phyloP scores from a whole-genome alignment of 1,139 yeast genomes.

The Candida frijolesensis region DNA sequence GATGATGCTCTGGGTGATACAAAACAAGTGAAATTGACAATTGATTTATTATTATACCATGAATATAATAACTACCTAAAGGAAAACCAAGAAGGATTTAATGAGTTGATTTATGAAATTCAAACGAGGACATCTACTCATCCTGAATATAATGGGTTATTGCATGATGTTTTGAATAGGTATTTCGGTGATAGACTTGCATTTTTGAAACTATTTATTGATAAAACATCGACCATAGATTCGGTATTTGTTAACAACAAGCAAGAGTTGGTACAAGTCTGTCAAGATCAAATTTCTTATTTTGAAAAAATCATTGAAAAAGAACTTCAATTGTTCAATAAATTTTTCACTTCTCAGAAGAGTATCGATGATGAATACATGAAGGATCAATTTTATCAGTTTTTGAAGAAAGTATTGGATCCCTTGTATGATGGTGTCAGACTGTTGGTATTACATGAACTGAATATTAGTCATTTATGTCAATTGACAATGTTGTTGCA shows the following conservation, averaged over 20 bases:
- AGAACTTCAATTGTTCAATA: constrained; percentile 61
- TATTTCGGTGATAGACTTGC: constrained; percentile 61
- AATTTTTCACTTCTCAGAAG: constrained; percentile 41
- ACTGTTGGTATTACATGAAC: constrained; percentile 66
- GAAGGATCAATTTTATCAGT: constrained; percentile 44
- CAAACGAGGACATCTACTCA: constrained; percentile 47
- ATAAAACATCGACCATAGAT: constrained; percentile 22
- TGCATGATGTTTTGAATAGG: constrained; percentile 63
- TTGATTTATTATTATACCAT: constrained; percentile 50
- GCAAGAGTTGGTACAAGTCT: constrained; percentile 48
- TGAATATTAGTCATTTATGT: constrained; percentile 66
- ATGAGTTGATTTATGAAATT: constrained; percentile 51
- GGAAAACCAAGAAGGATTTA: constrained; percentile 23
- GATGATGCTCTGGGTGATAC: constrained; percentile 28
- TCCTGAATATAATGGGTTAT: constrained; percentile 66
- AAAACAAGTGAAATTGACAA: constrained; percentile 17
- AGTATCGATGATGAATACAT: constrained; percentile 23
- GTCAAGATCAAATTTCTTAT: constrained; percentile 61
- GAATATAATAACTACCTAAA: constrained; percentile 45
- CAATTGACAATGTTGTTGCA: constrained; percentile 74
- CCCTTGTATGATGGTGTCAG: constrained; percentile 76
- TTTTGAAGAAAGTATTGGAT: constrained; percentile 67
- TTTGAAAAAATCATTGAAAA: constrained; percentile 59
- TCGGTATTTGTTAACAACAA: constrained; percentile 15
- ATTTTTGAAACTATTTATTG: constrained; percentile 45